Conservation (phyloP, 139 green algal genomes). For the Gonium pectorale region DNA sequence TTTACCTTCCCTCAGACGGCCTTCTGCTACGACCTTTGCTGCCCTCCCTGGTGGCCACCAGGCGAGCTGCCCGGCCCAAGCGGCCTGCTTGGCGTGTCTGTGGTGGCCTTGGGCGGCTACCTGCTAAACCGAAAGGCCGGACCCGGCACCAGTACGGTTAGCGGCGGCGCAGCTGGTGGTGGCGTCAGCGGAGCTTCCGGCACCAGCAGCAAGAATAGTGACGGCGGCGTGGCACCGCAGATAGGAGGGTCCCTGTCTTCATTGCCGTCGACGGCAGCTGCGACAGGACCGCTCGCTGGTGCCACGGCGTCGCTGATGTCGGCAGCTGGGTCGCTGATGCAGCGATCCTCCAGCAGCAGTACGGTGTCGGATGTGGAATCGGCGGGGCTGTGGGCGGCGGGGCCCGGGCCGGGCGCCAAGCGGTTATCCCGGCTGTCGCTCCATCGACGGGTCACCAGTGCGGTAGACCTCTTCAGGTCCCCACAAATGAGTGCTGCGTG, state of each 20-base stretch:
- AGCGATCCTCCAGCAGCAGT: background rate
- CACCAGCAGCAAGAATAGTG: background rate
- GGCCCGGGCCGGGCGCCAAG: background rate
- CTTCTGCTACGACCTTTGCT: too few relatives aligned
- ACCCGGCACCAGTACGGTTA: background rate
- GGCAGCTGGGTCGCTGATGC: background rate
- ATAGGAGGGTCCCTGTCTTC: background rate
- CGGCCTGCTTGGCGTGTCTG: conserved; percentile 54
- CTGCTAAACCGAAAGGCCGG: conserved; percentile 46
- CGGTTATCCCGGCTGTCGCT: background rate
- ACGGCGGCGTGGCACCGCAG: background rate
- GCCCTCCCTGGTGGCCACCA: too few relatives aligned
- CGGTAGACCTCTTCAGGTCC: background rate
- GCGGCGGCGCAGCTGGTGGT: background rate
- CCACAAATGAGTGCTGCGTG: background rate
- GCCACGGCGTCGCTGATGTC: background rate
- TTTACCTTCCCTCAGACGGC: too few relatives aligned
- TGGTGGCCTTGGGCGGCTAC: conserved; percentile 62
- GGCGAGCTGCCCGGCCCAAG: conserved; percentile 22
- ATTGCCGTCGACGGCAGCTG: background rate
- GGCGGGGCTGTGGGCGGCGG: background rate
- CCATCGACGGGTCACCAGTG: background rate
- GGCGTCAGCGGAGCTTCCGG: background rate
- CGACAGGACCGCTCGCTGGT: background rate
- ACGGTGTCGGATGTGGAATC: background rate